Percentiles rank a stretch among this genome's conserved stretches.
Conservation (phyloP, 495 filamentous ascomycete genomes). For the Aspergillus nanangensis region DNA sequence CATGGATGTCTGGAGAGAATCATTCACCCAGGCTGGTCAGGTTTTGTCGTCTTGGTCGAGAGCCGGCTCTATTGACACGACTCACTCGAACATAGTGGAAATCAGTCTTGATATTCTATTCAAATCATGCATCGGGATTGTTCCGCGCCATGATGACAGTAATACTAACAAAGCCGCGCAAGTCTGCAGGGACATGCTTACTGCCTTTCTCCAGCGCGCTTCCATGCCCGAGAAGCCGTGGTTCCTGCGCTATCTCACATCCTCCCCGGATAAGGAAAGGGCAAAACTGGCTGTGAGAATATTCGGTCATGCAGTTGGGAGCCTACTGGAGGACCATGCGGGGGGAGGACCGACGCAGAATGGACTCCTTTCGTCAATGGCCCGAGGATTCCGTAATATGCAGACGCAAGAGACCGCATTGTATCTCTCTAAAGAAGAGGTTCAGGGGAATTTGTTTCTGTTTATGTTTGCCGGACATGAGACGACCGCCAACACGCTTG, state of each 20-base stretch:
- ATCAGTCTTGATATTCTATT: slow-evolving; percentile 6
- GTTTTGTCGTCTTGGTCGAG: neutral
- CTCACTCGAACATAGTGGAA: slow-evolving; percentile 1
- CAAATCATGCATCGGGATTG: neutral
- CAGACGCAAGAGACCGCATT: too few species aligned
- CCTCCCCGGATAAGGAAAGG: too few species aligned
- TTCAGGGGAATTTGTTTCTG: slow-evolving; percentile 8
- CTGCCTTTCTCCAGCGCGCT: neutral
- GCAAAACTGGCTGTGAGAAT: neutral
- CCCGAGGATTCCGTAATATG: too few species aligned
- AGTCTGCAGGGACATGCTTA: neutral
- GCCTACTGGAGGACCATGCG: neutral
- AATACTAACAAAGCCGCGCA: neutral
- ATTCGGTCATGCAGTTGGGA: neutral
- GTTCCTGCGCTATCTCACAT: neutral
- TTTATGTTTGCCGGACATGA: slow-evolving; percentile 12
- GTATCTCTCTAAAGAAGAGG: neutral
- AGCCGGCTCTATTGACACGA: neutral
- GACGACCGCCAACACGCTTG: slow-evolving; percentile 9
- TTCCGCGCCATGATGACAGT: too few species aligned
- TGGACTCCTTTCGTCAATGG: too few species aligned
- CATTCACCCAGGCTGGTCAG: neutral
- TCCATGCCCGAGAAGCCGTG: neutral
- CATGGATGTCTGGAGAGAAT: slow-evolving; percentile 2
- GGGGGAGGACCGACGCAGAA: too few species aligned